Conservation (phyloP, 805 yeast genomes). For the Ogataea methanolica region DNA sequence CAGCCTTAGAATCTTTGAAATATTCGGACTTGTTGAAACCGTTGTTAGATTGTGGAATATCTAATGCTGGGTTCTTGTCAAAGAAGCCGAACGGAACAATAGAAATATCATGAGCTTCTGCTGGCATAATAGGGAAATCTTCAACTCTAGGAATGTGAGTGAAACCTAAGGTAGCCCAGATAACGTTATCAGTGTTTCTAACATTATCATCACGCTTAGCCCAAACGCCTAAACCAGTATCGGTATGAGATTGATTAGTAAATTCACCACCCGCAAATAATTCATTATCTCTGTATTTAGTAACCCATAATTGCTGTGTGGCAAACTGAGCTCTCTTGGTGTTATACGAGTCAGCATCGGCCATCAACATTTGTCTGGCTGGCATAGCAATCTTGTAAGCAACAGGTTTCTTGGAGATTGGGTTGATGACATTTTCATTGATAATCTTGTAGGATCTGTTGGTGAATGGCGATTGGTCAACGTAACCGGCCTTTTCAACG, state of each 20-base stretch:
- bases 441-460: constrained; percentile 71
- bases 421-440: constrained; percentile 68
- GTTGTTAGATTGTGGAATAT: constrained; percentile 68
- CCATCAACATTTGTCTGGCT: constrained; percentile 72
- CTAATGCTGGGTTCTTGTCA: constrained; percentile 72
- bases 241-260: constrained; percentile 71
- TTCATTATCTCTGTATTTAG: constrained; percentile 69
- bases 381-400: constrained; percentile 73
- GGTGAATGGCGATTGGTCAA: constrained; percentile 73
- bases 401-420: constrained; percentile 64
- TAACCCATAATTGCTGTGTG: constrained; percentile 77
- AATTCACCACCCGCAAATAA: constrained; percentile 81
- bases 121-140: constrained; percentile 90
- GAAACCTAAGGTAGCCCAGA: constrained; percentile 79
- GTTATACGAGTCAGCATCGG: constrained; percentile 58
- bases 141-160: constrained; percentile 81
- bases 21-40: constrained; percentile 59
- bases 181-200: constrained; percentile 70
- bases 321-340: constrained; percentile 70
- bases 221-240: constrained; percentile 70
- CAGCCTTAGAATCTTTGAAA: constrained; percentile 23
- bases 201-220: constrained; percentile 63
- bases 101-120: constrained; percentile 66
- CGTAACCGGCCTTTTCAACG: constrained; percentile 65
- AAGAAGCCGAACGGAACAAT: constrained; percentile 73